Conservation (phyloP, 129 eudicot genomes). For the Tanacetum coccineum region DNA sequence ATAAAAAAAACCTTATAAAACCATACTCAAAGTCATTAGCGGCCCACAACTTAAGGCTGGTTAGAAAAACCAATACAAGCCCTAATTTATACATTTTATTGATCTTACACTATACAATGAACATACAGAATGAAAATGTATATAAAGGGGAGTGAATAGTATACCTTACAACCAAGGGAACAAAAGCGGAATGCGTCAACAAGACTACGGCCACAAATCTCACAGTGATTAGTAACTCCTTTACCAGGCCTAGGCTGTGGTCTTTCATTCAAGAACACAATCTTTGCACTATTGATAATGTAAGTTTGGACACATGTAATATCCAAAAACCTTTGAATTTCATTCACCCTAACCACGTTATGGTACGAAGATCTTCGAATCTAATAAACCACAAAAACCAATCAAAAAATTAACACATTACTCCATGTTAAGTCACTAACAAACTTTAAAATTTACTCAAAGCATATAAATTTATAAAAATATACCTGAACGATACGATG, state of each 20-base stretch:
- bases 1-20: no score
- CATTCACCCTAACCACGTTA: slow-evolving; percentile 63
- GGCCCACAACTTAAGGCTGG: no score
- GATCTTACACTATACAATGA: background rate
- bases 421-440: background rate
- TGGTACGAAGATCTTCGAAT: slow-evolving; percentile 54
- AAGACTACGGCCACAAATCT: slow-evolving; percentile 46
- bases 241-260: slow-evolving; percentile 56
- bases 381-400: slow-evolving; percentile 22
- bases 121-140: slow-evolving; percentile 3
- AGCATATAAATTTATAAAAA: background rate
- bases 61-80: no score
- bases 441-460: no score
- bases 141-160: background rate
- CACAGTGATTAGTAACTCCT: slow-evolving; percentile 46
- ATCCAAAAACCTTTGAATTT: slow-evolving; percentile 48
- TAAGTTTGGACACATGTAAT: slow-evolving; percentile 59
- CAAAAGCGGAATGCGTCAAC: slow-evolving; percentile 41
- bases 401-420: background rate
- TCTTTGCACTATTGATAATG: slow-evolving; percentile 57
- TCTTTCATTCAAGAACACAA: slow-evolving; percentile 53
- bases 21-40: no score
- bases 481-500: slow-evolving; percentile 57
- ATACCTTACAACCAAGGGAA: slow-evolving; percentile 65
- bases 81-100: no score